phyloP scores from a whole-genome alignment of 495 filamentous ascomycete genomes.

The Aspergillus coremiiformis region DNA sequence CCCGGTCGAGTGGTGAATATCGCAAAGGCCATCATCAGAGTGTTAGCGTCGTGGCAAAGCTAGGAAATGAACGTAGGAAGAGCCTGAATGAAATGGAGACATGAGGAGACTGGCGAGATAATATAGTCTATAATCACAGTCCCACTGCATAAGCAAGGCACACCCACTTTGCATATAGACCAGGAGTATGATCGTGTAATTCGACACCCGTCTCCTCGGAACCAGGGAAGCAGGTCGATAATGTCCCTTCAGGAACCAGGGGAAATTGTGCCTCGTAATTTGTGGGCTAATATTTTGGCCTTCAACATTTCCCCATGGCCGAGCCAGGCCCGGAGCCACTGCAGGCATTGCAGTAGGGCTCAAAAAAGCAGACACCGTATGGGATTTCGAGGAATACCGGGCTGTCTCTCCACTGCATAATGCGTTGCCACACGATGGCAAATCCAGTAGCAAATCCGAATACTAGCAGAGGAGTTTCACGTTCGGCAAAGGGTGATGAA shows the following conservation, averaged over 20 bases:
- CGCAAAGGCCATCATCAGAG: conserved; percentile 5
- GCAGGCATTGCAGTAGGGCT: background rate
- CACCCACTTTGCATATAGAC: background rate
- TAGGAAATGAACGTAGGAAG: background rate
- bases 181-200: background rate
- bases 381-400: background rate
- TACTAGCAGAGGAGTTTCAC: conserved; percentile 5
- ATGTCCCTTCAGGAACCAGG: background rate
- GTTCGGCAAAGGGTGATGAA: conserved; percentile 3
- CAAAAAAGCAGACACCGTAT: background rate
- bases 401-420: conserved; percentile 5
- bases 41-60: background rate
- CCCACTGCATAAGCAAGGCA: background rate
- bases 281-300: background rate
- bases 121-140: conserved; percentile 1
- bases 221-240: conserved; percentile 3
- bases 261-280: background rate
- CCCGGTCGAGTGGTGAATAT: background rate
- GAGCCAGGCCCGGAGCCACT: background rate
- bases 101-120: conserved; percentile 3
- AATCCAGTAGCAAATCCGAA: conserved; percentile 23
- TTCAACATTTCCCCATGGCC: background rate
- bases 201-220: background rate
- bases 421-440: conserved; percentile 5
- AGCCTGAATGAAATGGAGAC: background rate